Percentiles rank a stretch among this genome's conserved stretches.
These are phyloP conservation scores for Hanseniaspora osmophila DNA, from an alignment of 805 yeast genomes.

Conservation along the genomic window DNA sequence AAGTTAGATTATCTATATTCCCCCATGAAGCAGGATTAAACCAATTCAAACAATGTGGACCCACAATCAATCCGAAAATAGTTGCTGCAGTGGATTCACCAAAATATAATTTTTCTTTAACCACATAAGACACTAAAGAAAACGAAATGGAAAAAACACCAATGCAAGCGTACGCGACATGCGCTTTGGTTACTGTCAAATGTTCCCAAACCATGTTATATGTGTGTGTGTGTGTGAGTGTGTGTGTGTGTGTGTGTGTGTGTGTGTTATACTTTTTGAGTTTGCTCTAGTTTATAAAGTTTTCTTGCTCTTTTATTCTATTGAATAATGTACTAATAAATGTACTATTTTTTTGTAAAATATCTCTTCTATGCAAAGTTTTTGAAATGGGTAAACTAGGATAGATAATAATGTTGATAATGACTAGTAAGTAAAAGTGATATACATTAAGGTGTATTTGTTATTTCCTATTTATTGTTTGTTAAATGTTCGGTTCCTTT, in stretches of 20 bases:
- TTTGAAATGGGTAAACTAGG: too few relatives aligned
- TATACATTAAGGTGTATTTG: too few relatives aligned
- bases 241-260: not conserved
- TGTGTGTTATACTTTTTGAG: not conserved
- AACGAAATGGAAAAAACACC: constrained; percentile 74
- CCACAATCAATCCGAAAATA: constrained; percentile 71
- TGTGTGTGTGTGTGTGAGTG: not conserved
- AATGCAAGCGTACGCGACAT: constrained; percentile 74
- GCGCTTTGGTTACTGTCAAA: constrained; percentile 41
- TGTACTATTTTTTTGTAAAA: too few relatives aligned
- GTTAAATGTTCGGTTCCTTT: too few relatives aligned
- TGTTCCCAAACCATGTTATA: constrained; percentile 22
- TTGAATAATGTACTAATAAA: too few relatives aligned
- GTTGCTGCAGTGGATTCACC: constrained; percentile 90
- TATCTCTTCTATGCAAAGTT: too few relatives aligned
- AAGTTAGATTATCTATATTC: constrained; percentile 63
- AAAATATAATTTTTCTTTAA: constrained; percentile 70
- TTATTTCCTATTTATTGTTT: too few relatives aligned
- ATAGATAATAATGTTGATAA: too few relatives aligned
- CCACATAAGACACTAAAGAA: constrained; percentile 65
- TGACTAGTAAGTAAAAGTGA: too few relatives aligned
- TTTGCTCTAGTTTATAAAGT: not conserved
- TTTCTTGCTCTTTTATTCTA: too few relatives aligned
- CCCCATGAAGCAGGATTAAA: constrained; percentile 67
- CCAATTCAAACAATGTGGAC: constrained; percentile 79